Base-by-base conservation (phyloP, 257 asterid genomes). In the Hygrophila difformis region DNA sequence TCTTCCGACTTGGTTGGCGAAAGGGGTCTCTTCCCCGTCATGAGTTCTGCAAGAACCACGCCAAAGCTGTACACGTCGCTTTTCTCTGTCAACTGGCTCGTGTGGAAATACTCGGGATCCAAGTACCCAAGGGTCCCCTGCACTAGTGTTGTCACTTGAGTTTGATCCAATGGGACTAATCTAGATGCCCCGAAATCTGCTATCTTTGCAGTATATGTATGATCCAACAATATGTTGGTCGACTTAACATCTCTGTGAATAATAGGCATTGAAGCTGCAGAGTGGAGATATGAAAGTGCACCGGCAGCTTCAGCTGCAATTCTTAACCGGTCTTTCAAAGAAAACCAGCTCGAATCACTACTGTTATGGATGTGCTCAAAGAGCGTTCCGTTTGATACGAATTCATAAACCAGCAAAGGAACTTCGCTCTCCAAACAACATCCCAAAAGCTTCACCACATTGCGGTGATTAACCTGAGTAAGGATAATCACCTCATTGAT, bases 191-290 rank as follows among this genome's bases (percentile, higher is more conserved):
- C 87, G 6, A 81, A 81, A 59, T 81, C 84, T 0, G 77, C 29
- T 9, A 77, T 75, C 55, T 77, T 81, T 0, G 82, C 65, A 0
- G 66, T 74, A 46, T 56, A 67, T 4, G 16, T 23, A 2, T 64
- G 69, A 12, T 81, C 84, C 2, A 81, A 1, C 2, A 81, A 39
- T 15, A 77, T 74, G 33, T 81, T 81, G 8, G 79, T 54, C 2
- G 87, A 76, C 26, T 81, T 81, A 18, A 77, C 77, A 38, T 81
- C 87, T 55, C 93, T 58, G 11, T 77, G 81, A 9, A 81, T 68
- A 0, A 81, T 53, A 0, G 87, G 87, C 70, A 40, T 68, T 0
- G 53, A 51, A 0, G 88, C 80, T 3, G 85, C 55, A 0, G 82
- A 81, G 38, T 81, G 93, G 4, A 81, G 82, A 44, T 78, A 81